Conservation (phyloP, 768 basidiomycete species). For the Tylopilus vinaceipallidus region DNA sequence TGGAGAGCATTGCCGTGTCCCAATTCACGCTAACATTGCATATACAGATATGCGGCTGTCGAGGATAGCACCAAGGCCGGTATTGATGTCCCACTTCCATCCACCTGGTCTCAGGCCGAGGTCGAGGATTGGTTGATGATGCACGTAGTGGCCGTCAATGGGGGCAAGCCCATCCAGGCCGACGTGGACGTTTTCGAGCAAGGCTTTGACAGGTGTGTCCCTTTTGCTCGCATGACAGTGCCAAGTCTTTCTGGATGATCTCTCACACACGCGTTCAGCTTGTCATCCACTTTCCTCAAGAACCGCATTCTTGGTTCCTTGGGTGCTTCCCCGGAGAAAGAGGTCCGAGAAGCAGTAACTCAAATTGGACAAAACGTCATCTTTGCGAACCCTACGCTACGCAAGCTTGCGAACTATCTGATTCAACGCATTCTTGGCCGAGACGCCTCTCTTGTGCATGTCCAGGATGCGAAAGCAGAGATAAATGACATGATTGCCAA, state of each 20-base stretch:
- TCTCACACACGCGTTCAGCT: slow-evolving; percentile 18
- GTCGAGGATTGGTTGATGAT: slow-evolving; percentile 28
- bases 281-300: slow-evolving; percentile 39
- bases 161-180: not conserved
- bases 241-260: too few species aligned
- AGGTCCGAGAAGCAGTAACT: slow-evolving; percentile 12
- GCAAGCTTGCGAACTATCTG: slow-evolving; percentile 31
- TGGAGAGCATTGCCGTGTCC: too few species aligned
- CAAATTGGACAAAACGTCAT: slow-evolving; percentile 37
- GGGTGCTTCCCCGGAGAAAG: slow-evolving; percentile 8
- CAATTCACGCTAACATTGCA: too few species aligned
- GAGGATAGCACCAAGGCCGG: slow-evolving; percentile 24
- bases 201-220: slow-evolving; percentile 35
- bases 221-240: too few species aligned
- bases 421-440: slow-evolving; percentile 1
- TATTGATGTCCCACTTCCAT: slow-evolving; percentile 22
- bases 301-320: slow-evolving; percentile 38
- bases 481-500: slow-evolving; percentile 40
- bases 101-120: slow-evolving; percentile 19
- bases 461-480: slow-evolving; percentile 5
- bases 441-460: not conserved
- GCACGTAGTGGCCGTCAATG: slow-evolving; percentile 21
- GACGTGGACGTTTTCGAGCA: slow-evolving; percentile 31
- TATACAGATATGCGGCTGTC: slow-evolving; percentile 29
- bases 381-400: slow-evolving; percentile 42